A percentile compares a stretch with the other conserved stretches of the same genome.
Evolutionary conservation across 1,284 basidiomycete genomes (phyloP).

Genomic region (Kalmanozyma brasiliensis): DNA sequence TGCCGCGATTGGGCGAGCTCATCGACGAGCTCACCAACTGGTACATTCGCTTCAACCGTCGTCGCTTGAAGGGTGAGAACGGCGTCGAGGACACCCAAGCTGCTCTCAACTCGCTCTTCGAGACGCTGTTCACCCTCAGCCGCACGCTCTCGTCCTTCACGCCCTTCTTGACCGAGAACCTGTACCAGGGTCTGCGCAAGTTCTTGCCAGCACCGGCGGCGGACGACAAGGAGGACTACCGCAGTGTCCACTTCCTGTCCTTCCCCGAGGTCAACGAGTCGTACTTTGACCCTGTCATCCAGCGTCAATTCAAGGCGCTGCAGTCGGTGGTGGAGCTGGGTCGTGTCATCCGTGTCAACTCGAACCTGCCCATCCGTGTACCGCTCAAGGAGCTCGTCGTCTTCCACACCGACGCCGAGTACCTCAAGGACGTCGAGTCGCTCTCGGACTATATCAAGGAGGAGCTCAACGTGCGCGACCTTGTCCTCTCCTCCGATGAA

Average conservation of each 20-base stretch:
- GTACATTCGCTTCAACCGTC: conserved; percentile 99
- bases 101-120: conserved; percentile 95
- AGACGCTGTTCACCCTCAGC: conserved; percentile 92
- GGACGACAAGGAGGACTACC: conserved; percentile 77
- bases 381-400: conserved; percentile 92
- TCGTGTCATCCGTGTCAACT: conserved; percentile 86
- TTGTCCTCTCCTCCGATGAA: conserved; percentile 91
- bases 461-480: conserved; percentile 92
- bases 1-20: conserved; percentile 89
- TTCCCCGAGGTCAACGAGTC: conserved; percentile 94
- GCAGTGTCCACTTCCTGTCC: conserved; percentile 93
- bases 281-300: conserved; percentile 95
- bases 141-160: conserved; percentile 98
- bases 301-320: conserved; percentile 93
- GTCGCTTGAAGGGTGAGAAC: conserved; percentile 93
- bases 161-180: conserved; percentile 95
- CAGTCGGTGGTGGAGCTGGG: conserved; percentile 93
- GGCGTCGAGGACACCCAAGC: conserved; percentile 86
- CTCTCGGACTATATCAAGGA: conserved; percentile 90
- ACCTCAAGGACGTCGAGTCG: conserved; percentile 85
- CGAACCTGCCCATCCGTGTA: conserved; percentile 77
- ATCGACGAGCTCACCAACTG: conserved; percentile 98
- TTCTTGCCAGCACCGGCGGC: conserved; percentile 74
- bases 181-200: conserved; percentile 88
- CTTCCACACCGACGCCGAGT: conserved; percentile 88